Conservation (phyloP, 1,284 basidiomycete species). For the Papiliotrema terrestris region DNA sequence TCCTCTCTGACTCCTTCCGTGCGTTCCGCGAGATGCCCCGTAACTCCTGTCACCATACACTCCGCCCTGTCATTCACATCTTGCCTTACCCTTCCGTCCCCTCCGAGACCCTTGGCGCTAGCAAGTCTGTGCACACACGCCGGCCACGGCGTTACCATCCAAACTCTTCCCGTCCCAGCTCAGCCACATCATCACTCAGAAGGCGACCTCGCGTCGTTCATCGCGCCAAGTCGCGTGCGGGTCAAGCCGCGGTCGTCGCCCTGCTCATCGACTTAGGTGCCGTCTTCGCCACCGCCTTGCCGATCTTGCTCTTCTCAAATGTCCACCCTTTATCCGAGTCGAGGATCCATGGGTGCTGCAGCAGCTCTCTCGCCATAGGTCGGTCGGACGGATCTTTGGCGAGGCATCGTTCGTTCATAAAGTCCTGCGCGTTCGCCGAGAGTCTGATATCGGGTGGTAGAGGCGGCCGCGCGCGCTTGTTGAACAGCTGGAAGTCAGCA, state of each 20-base stretch:
- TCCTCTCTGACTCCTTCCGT: too few relatives aligned
- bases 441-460: conserved; percentile 78
- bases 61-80: too few relatives aligned
- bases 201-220: too few relatives aligned
- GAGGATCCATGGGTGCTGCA: conserved; percentile 75
- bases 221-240: too few relatives aligned
- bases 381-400: conserved; percentile 83
- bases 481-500: conserved; percentile 20
- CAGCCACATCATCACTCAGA: too few relatives aligned
- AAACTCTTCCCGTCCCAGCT: too few relatives aligned
- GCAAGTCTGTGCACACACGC: too few relatives aligned
- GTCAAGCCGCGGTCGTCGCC: not conserved
- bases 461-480: conserved; percentile 74
- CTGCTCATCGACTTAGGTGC: conserved; percentile 4
- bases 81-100: too few relatives aligned
- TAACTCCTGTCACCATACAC: too few relatives aligned
- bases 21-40: too few relatives aligned
- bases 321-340: conserved; percentile 69
- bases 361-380: conserved; percentile 76
- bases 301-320: conserved; percentile 51
- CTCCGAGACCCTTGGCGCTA: too few relatives aligned
- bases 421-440: conserved; percentile 74
- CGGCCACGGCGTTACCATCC: too few relatives aligned
- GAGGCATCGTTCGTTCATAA: conserved; percentile 82
- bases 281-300: conserved; percentile 38